Evolutionary conservation across 2,329 filamentous ascomycete species (phyloP), one percentile per base, ranked within the genome.

Genomic region (Exophiala mesophila): DNA sequence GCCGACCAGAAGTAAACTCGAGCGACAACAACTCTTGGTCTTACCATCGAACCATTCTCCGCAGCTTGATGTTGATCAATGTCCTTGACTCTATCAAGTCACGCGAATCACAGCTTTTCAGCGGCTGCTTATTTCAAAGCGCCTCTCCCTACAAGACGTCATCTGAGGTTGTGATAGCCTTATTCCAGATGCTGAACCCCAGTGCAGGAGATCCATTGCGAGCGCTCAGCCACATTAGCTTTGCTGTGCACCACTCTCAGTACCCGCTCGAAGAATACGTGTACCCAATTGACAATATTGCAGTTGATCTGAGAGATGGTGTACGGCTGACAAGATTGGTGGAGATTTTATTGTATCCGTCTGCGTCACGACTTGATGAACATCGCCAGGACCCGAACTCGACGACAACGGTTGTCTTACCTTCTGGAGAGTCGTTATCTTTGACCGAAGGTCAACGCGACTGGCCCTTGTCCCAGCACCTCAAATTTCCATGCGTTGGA

Each of bases 231-330:
- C 75, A 80, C 54, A 60, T 82, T 16, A 71, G 71, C 44, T 82
- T 78, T 57, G 67, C 67, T n/a, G 60, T 81, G 16, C 56, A 58
- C 3, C 71, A 77, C 54, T 60, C 67, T 5, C 79, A 83, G 55
- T 69, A 74, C 45, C 69, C 71, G 2, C 64, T 82, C 4, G 68
- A 79, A 47, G 79, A 83, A 58, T 77, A 76, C 49, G 62, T 67
- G 1, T 82, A 79, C 55, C 61, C 62, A 28, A 72, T 83, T 41
- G 63, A 67, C 6, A 82, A 82, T 51, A 65, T 83, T 17, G 79
- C 78, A 1, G 69, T 78, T 6, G 79, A 82, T 53, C 63, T 83
- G 16, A 71, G 79, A 23, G 75, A 82, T 55, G 79, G 80, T 1
- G 68, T 82, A 6, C 63, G 74, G 32, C 59, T 83, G n/a, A 74